Percentiles rank a stretch among this genome's conserved stretches.
Evolutionary conservation across 2,329 filamentous ascomycete species (phyloP).

Genomic region (Colletotrichum navitas): DNA sequence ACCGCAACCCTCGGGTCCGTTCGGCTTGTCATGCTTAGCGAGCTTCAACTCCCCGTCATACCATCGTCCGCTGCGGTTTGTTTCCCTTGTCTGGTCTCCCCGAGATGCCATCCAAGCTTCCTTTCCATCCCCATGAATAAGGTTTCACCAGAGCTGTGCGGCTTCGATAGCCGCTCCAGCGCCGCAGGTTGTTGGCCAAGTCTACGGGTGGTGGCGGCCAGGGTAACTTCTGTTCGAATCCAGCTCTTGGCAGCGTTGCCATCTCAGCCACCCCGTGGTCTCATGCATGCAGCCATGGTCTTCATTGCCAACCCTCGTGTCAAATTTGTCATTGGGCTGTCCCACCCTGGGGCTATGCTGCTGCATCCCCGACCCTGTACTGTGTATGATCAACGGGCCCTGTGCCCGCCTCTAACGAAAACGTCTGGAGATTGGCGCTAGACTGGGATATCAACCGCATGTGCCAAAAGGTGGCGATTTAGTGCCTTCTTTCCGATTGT

Average conservation of each 20-base stretch:
- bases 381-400: slow-evolving; percentile 23
- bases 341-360: neutral
- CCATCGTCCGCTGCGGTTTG: neutral
- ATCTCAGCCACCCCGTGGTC: neutral
- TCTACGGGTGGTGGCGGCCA: slow-evolving; percentile 4
- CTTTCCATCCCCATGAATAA: neutral
- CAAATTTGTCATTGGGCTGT: slow-evolving; percentile 2
- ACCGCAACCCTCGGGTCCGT: slow-evolving; percentile 11
- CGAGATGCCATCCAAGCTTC: slow-evolving; percentile 2
- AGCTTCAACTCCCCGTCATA: slow-evolving; percentile 15
- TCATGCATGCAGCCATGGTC: slow-evolving; percentile 20
- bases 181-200: neutral
- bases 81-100: slow-evolving; percentile 3
- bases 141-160: neutral
- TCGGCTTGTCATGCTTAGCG: slow-evolving; percentile 25
- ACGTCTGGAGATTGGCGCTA: slow-evolving; percentile 13
- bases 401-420: neutral
- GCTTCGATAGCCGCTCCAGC: neutral
- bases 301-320: slow-evolving; percentile 6
- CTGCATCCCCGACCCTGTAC: slow-evolving; percentile 2
- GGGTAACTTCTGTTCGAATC: neutral
- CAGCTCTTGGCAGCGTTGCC: neutral
- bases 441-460: slow-evolving; percentile 18
- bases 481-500: slow-evolving; percentile 16
- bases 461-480: slow-evolving; percentile 14